Base-by-base conservation (phyloP, 2,329 filamentous ascomycete genomes). In the Venturia effusa region DNA sequence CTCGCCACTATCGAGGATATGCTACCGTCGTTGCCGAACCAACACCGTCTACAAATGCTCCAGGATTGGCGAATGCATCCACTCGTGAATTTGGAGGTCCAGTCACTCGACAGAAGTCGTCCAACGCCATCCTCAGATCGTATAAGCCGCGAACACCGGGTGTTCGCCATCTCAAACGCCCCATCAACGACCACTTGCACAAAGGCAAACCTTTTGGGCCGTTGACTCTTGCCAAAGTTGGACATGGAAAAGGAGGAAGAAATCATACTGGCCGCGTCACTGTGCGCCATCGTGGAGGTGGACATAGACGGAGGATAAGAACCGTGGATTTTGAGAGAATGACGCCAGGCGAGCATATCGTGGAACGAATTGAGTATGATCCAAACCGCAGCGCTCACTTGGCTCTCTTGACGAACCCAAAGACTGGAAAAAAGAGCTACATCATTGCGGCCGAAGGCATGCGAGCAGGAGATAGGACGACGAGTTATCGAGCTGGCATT, bases 181-280 rank as follows among this genome's bases (percentile, higher is more conserved):
- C 94, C 17, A 88, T 97, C 77, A 97, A 97, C 77, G 92, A 97
- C 71, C 94, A 99, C 76, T 80, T 99, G 57, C 97, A 91, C 91
- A 97, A 96, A 77, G 94, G 94, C 65, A 83, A 92, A 64, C 90
- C 94, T 0, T 86, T 88, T 68, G 81, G 90, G 40, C 85, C 87
- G 61, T 82, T 99, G 75, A 99, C 95, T 13, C 90, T 91, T 71
- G 86, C 92, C 43, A 96, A 97, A 76, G 93, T 93, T 75, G 94
- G 94, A 19, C 92, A 96, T 70, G 87, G 85, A 62, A 94, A 96
- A 75, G 95, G 94, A 75, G 94, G 94, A 54, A 85, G 94, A 70
- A 99, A 99, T 75, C 89, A 90, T 72, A 88, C 84, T 63, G 95
- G 94, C 30, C 82, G 85, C 68, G 84, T 99, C 66, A 96, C 92